phyloP scores from a whole-genome alignment of 495 filamentous ascomycete genomes.

The Parathielavia hyrcaniae region DNA sequence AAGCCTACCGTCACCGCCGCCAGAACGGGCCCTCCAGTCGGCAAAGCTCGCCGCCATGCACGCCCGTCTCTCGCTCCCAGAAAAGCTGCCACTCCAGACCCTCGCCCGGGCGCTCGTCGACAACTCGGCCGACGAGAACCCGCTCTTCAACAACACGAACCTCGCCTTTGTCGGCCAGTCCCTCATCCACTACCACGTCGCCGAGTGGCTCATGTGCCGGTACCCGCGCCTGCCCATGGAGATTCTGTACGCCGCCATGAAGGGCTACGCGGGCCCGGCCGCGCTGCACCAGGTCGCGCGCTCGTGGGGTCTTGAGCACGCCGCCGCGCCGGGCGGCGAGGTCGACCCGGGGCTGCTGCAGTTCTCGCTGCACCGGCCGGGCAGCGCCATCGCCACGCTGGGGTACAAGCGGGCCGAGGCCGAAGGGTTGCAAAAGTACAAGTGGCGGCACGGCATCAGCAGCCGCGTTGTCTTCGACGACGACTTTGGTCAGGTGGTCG shows the following conservation, averaged over 20 bases:
- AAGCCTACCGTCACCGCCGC: conserved; percentile 57
- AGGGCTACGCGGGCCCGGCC: conserved; percentile 68
- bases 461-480: conserved; percentile 70
- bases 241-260: conserved; percentile 75
- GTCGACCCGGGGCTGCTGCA: conserved; percentile 93
- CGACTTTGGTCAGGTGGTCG: conserved; percentile 62
- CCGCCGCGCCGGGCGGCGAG: conserved; percentile 75
- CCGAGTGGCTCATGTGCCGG: conserved; percentile 76
- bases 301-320: conserved; percentile 87
- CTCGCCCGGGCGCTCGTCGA: conserved; percentile 84
- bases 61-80: conserved; percentile 77
- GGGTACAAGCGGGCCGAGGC: conserved; percentile 38
- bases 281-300: conserved; percentile 61
- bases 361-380: conserved; percentile 57
- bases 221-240: conserved; percentile 84
- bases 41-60: conserved; percentile 92
- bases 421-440: conserved; percentile 37
- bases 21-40: conserved; percentile 61
- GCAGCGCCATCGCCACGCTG: conserved; percentile 42
- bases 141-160: conserved; percentile 52
- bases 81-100: conserved; percentile 73
- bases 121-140: conserved; percentile 68
- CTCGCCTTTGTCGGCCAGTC: conserved; percentile 75
- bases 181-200: conserved; percentile 76
- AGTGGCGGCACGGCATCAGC: conserved; percentile 65